A percentile compares a stretch with the other conserved stretches of the same genome.
Evolutionary conservation across 2,329 filamentous ascomycete species (phyloP).

Genomic region (Rasamsonia emersonii): DNA sequence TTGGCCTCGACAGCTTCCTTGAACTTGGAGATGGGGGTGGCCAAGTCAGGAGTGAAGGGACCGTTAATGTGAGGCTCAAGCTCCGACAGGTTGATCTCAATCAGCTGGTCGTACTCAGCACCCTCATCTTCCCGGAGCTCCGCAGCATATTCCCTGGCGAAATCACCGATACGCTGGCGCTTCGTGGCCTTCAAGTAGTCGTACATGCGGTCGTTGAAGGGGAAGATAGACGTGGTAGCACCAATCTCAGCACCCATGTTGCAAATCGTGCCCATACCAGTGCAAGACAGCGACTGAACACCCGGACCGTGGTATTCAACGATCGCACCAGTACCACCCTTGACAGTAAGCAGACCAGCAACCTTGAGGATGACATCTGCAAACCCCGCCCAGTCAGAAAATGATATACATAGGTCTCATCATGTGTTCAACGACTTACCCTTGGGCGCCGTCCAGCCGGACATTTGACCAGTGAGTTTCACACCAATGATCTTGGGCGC

Average conservation of each 20-base stretch:
- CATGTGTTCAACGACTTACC: slow-evolving; percentile 44
- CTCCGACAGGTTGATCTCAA: slow-evolving; percentile 90
- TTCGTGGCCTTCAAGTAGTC: slow-evolving; percentile 91
- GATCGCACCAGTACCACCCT: slow-evolving; percentile 92
- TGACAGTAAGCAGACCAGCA: slow-evolving; percentile 92
- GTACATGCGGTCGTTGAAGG: slow-evolving; percentile 97
- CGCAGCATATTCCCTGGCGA: slow-evolving; percentile 71
- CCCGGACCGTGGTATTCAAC: slow-evolving; percentile 54
- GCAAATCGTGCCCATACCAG: slow-evolving; percentile 78
- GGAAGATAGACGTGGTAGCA: slow-evolving; percentile 87
- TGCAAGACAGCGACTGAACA: slow-evolving; percentile 64
- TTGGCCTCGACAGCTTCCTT: slow-evolving; percentile 89
- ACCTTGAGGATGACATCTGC: slow-evolving; percentile 94
- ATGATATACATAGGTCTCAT: slow-evolving; percentile 5
- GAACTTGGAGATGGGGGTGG: slow-evolving; percentile 96
- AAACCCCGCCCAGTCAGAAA: too few species aligned
- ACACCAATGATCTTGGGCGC: slow-evolving; percentile 96
- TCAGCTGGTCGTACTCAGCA: slow-evolving; percentile 88
- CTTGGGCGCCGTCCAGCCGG: slow-evolving; percentile 89
- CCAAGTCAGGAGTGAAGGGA: slow-evolving; percentile 96
- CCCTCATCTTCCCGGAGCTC: slow-evolving; percentile 83
- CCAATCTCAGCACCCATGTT: slow-evolving; percentile 59
- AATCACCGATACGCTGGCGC: slow-evolving; percentile 83
- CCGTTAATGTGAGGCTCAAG: slow-evolving; percentile 98
- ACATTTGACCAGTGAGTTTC: slow-evolving; percentile 80